A percentile compares a stretch with the other conserved stretches of the same genome.
These are phyloP conservation scores for Arthrobotrys musiformis DNA, from an alignment of 2,329 filamentous ascomycete genomes.

Conservation along the genomic window DNA sequence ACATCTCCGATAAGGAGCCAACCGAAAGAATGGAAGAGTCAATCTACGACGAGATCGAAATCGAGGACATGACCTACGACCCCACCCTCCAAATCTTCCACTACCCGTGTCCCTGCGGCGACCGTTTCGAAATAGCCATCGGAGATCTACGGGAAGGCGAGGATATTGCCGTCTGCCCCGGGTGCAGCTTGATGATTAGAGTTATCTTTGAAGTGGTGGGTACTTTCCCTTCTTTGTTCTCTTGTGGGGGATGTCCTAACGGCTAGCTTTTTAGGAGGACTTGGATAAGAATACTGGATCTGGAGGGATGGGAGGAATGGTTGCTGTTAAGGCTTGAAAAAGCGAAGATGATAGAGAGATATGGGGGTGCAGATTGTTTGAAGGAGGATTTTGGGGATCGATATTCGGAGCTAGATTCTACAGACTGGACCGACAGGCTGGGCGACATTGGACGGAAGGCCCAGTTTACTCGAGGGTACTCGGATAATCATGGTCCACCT, in stretches of 20 bases:
- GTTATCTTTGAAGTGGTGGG: slow-evolving; percentile 90
- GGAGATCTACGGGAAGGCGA: slow-evolving; percentile 86
- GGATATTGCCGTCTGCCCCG: slow-evolving; percentile 96
- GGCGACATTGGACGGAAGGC: not conserved
- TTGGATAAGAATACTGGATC: slow-evolving; percentile 65
- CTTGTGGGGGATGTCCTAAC: not conserved
- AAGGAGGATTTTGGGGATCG: not conserved
- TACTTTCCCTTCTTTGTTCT: slow-evolving; percentile 24
- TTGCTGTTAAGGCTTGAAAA: slow-evolving; percentile 63
- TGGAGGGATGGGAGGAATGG: slow-evolving; percentile 59
- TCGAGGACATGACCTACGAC: slow-evolving; percentile 97
- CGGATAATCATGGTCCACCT: not conserved
- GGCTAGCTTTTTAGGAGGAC: slow-evolving; percentile 64
- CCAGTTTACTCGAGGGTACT: not conserved
- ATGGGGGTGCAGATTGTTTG: not conserved
- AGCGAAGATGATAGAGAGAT: not conserved
- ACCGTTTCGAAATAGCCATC: slow-evolving; percentile 90
- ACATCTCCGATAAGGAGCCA: not conserved
- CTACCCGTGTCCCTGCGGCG: slow-evolving; percentile 96
- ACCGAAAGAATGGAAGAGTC: slow-evolving; percentile 71
- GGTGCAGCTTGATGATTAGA: slow-evolving; percentile 94
- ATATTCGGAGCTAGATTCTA: not conserved
- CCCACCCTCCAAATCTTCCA: slow-evolving; percentile 84
- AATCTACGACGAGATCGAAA: slow-evolving; percentile 97
- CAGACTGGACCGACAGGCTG: not conserved